Percentiles rank a stretch among this genome's conserved stretches.
These are phyloP conservation scores for Extremus antarcticus DNA, from an alignment of 495 filamentous ascomycete genomes.

Conservation along the genomic window DNA sequence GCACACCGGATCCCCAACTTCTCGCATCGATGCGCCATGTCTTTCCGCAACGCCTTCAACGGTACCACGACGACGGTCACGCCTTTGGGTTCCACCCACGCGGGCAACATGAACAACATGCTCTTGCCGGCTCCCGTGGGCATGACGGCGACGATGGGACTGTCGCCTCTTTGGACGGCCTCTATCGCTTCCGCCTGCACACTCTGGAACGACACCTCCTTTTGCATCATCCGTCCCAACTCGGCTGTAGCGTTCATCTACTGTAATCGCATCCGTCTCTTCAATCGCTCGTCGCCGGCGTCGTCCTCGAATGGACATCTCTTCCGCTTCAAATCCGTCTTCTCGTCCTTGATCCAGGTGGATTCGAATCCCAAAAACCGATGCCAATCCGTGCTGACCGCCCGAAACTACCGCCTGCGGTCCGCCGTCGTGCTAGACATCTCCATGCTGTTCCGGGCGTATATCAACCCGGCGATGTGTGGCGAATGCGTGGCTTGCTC, in stretches of 20 bases:
- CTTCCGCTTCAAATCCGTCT: not conserved
- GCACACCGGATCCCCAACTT: not conserved
- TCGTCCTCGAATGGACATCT: not conserved
- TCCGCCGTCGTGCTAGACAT: not conserved
- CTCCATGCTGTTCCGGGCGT: not conserved
- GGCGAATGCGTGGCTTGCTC: not conserved
- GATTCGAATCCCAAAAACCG: not conserved
- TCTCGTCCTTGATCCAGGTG: conserved; percentile 3
- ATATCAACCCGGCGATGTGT: not conserved
- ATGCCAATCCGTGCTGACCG: conserved; percentile 2
- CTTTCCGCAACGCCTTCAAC: not conserved
- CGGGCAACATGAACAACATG: conserved; percentile 4
- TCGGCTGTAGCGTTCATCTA: not conserved
- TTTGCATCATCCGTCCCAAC: not conserved
- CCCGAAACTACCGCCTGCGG: not conserved
- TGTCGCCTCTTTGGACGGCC: not conserved
- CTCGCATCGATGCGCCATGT: not conserved
- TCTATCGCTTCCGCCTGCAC: not conserved
- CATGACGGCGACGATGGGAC: not conserved
- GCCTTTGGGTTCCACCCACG: not conserved
- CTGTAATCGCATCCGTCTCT: not conserved
- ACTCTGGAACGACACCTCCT: not conserved
- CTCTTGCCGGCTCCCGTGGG: conserved; percentile 6
- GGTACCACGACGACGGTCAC: conserved; percentile 4
- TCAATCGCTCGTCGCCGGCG: not conserved